Conservation (phyloP, 345 rosid genomes). For the Melaleuca quinquenervia region DNA sequence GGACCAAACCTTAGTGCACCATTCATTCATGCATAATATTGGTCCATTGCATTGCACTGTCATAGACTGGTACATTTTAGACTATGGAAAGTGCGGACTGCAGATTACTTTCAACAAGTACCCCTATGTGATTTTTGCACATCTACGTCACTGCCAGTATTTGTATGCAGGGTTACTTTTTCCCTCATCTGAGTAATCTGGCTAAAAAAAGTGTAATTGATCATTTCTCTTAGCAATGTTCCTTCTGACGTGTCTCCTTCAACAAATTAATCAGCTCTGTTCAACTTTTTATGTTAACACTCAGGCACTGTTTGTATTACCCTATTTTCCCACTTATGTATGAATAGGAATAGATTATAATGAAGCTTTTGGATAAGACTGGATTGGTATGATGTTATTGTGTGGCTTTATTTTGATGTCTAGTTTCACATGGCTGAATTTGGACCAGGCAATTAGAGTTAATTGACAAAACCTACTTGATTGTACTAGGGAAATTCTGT, state of each 20-base stretch:
- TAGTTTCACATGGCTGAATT: not conserved
- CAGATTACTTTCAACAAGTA: not conserved
- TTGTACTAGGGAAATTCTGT: not conserved
- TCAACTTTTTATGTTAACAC: not conserved
- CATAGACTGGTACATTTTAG: not conserved
- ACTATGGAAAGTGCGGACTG: not conserved
- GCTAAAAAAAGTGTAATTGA: not conserved
- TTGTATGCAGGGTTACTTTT: not conserved
- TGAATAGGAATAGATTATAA: not conserved
- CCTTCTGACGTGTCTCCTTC: not conserved
- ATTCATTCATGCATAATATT: not conserved
- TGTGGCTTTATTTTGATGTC: not conserved
- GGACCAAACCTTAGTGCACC: not conserved
- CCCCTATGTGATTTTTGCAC: not conserved
- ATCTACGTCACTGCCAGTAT: not conserved
- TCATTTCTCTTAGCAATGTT: not conserved
- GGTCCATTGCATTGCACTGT: not conserved
- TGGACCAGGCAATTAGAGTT: not conserved
- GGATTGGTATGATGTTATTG: not conserved
- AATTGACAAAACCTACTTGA: not conserved
- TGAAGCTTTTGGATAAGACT: not conserved
- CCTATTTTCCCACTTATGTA: not conserved
- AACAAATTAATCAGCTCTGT: not conserved
- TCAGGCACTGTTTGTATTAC: not conserved
- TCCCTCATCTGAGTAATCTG: not conserved